Percentiles rank a stretch among this genome's conserved stretches.
phyloP scores from a whole-genome alignment of 345 rosid genomes.

The Tarenaya hassleriana region DNA sequence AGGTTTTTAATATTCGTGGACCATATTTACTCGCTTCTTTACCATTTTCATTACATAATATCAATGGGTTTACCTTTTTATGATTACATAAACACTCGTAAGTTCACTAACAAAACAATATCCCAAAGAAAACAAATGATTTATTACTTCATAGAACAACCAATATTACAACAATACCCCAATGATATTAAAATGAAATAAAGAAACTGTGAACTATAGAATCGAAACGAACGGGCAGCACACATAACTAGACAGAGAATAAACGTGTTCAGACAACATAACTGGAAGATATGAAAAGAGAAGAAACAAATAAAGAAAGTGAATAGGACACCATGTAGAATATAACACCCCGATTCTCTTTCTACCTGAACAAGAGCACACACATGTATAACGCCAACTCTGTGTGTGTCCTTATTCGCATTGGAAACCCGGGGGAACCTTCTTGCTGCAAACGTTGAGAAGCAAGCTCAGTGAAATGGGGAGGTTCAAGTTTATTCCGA shows the following conservation, averaged over 20 bases:
- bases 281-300: neutral
- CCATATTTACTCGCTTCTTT: no score
- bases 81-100: neutral
- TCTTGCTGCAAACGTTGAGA: conserved; percentile 37
- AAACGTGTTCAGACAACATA: neutral
- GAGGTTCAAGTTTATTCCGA: conserved; percentile 40
- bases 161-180: conserved; percentile 8
- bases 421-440: conserved; percentile 33
- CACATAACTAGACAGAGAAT: conserved; percentile 3
- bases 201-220: neutral
- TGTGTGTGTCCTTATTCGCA: conserved; percentile 27
- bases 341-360: no score
- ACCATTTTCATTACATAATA: no score
- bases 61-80: no score
- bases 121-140: conserved; percentile 1
- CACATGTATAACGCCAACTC: conserved; percentile 7
- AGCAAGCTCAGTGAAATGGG: conserved; percentile 39
- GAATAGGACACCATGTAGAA: neutral
- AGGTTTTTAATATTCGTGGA: no score
- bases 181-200: conserved; percentile 10
- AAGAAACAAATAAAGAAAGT: conserved; percentile 11
- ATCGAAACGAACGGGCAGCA: neutral
- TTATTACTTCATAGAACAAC: conserved; percentile 17
- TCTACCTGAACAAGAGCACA: no score
- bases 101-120: no score